Base-by-base conservation (phyloP, 441 rosid species). In the Pelargonium fulgidum region DNA sequence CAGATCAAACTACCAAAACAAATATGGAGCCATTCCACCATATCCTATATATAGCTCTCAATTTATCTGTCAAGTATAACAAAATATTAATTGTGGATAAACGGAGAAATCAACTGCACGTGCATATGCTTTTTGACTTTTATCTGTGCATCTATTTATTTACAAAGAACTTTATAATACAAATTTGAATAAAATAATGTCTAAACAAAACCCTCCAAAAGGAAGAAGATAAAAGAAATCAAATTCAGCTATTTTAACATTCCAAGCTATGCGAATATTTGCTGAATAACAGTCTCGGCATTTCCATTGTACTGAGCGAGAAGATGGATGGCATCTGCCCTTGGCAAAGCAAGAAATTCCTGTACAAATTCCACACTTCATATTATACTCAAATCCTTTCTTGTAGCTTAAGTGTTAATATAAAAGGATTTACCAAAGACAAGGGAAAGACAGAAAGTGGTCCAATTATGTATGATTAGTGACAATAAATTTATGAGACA, bases 261-360 rank as follows among this genome's bases (percentile, higher is more conserved):
- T 52, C 59, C 59, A 52, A n/a, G 59, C 81, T 87, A 85, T 2
- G 85, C 79, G 80, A 91, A 91, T 74, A 91, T 77, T 81, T 88
- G 95, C 80, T 91, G 93, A 71, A 93, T 93, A 68, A 83, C 96
- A 10, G 86, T 81, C 80, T 93, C 97, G 0, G 97, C 96, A 64
- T 83, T 88, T 70, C 96, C 95, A 62, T 88, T 85, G 81, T 89
- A 87, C 78, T 91, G 93, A 22, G 90, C 86, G 16, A 93, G 89
- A 48, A 93, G 96, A 73, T 88, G 92, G 80, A 93, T 93, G 50
- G 99, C 97, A 72, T 91, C 95, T 5, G 96, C 92, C 84, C 99
- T 85, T 10, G 98, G 96, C 82, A 93, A 69, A n/a, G 93, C 97
- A 50, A 93, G 96, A 84, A 93, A 93, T 78, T 93, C 98, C 98